phyloP scores from a whole-genome alignment of 2,329 filamentous ascomycete species.

The Sarocladium brachiariae region DNA sequence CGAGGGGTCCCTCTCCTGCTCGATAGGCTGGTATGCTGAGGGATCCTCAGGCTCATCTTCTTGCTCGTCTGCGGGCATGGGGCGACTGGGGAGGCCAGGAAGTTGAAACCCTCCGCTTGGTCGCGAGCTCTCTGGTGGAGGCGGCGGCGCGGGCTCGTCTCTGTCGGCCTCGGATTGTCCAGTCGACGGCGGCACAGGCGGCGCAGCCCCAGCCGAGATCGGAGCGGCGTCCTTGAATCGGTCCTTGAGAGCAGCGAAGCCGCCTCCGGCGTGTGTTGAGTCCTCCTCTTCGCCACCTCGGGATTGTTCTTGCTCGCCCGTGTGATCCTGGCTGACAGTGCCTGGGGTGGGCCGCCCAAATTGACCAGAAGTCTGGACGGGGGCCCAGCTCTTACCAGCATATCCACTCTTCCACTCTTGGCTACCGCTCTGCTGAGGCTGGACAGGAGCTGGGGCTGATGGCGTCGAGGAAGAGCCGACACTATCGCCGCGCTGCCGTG shows the following conservation, averaged over 20 bases:
- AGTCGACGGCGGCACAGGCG: constrained; percentile 32
- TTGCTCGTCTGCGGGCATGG: constrained; percentile 47
- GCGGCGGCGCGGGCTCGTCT: constrained; percentile 47
- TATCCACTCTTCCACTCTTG: constrained; percentile 87
- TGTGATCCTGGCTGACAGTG: constrained; percentile 40
- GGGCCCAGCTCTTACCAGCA: constrained; percentile 79
- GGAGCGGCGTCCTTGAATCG: constrained; percentile 74
- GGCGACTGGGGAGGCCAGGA: constrained; percentile 64
- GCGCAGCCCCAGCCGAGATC: constrained; percentile 45
- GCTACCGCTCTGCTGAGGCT: constrained; percentile 64
- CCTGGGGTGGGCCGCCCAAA: constrained; percentile 58
- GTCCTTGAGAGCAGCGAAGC: constrained; percentile 69
- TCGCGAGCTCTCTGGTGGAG: constrained; percentile 54
- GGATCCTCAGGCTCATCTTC: constrained; percentile 51
- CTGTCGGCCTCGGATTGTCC: constrained; percentile 23
- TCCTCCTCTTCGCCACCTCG: constrained; percentile 41
- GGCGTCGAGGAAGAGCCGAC: constrained; percentile 32
- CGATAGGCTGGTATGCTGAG: constrained; percentile 25
- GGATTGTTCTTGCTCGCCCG: constrained; percentile 40
- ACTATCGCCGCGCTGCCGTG: constrained; percentile 57
- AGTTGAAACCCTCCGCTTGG: constrained; percentile 71
- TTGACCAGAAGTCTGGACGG: constrained; percentile 63
- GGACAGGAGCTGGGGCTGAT: constrained; percentile 44
- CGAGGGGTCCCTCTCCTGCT: constrained; percentile 52
- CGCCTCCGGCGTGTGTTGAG: constrained; percentile 51